Base-by-base conservation (phyloP, 805 yeast genomes). In the Saccharomycopsis sp. region DNA sequence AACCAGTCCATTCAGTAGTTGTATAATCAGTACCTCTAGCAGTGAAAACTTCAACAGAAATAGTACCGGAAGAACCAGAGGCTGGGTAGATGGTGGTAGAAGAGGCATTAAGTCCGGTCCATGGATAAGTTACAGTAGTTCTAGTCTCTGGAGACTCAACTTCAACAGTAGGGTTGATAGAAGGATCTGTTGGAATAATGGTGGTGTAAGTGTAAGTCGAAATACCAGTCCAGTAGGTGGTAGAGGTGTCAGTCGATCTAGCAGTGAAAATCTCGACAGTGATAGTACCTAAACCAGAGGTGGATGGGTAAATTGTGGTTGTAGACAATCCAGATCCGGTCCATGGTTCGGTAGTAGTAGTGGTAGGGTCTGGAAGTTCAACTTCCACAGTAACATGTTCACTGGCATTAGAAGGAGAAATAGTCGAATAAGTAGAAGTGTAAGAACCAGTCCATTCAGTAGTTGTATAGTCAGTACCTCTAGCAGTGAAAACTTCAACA, bases 191-290 rank as follows among this genome's bases (percentile, higher is more conserved):
- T n/a, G n/a, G n/a, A n/a, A n/a, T n/a, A n/a, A n/a, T n/a, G n/a
- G n/a, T n/a, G n/a, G n/a, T n/a, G n/a, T n/a, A n/a, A n/a, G n/a
- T n/a, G n/a, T n/a, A n/a, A n/a, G n/a, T 58, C 2, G 58, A 58
- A 56, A 55, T 8, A 56, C 56, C 19, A 52, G 52, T 25, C 58
- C 58, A 1, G 56, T 49, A 24, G n/a, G 34, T 47, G 3, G 57
- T 52, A 14, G 19, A 17, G 3, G 51, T 42, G 22, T 24, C 34
- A 2, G 56, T 51, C 3, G 52, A 14, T 25, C 52, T 25, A 5
- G 55, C 19, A 12, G 47, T 8, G 5, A n/a, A n/a, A n/a, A n/a
- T n/a, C n/a, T 47, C 56, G 8, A 54, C 44, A 19, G 56, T 42
- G 35, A 47, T 35, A 2, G 29, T 34, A 34, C 41, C 41, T 12